These are phyloP conservation scores for Coffea canephora DNA, from an alignment of 257 asterid species.

Conservation along the genomic window DNA sequence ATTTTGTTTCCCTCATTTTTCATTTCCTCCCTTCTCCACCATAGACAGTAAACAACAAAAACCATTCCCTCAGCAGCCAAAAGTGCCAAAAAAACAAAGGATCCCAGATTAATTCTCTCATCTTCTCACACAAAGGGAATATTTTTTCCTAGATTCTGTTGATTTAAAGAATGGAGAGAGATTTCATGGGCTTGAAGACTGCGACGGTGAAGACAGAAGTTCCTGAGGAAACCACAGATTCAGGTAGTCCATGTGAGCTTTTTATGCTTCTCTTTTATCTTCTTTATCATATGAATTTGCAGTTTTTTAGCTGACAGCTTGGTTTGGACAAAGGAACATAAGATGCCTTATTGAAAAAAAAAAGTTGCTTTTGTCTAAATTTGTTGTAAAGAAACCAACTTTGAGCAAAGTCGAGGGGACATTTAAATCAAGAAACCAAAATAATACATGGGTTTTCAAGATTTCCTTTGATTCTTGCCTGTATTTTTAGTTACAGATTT, in stretches of 20 bases:
- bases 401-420: neutral
- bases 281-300: neutral
- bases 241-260: slow-evolving; percentile 39
- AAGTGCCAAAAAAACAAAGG: neutral
- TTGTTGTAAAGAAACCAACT: neutral
- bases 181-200: slow-evolving; percentile 65
- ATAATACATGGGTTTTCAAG: neutral
- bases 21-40: slow-evolving; percentile 1
- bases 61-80: neutral
- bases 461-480: neutral
- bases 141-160: neutral
- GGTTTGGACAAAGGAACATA: neutral
- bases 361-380: neutral
- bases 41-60: neutral
- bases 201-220: slow-evolving; percentile 50
- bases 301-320: neutral
- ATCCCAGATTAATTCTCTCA: neutral
- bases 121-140: neutral
- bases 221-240: slow-evolving; percentile 43
- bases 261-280: neutral
- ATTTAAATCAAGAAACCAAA: neutral
- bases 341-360: neutral
- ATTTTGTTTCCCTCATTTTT: slow-evolving; percentile 7
- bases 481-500: neutral
- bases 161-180: slow-evolving; percentile 51